phyloP scores from a whole-genome alignment of 768 basidiomycete genomes.

The Mycena indigotica region DNA sequence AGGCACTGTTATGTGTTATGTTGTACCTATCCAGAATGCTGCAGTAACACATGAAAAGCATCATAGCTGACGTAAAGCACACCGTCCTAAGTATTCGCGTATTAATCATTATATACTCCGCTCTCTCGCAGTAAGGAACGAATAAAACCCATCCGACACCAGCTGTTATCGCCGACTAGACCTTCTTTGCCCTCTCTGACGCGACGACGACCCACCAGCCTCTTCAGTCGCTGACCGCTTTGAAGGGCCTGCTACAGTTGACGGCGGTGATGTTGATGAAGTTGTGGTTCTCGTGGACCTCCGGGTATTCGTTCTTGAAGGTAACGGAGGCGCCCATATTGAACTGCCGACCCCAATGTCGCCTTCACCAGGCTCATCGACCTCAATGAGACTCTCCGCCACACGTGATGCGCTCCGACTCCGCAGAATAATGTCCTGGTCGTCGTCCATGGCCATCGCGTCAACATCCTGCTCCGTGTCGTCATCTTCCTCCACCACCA shows the following conservation, averaged over 20 bases:
- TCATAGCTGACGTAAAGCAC: too few relatives aligned
- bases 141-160: too few relatives aligned
- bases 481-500: constrained; percentile 26
- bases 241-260: too few relatives aligned
- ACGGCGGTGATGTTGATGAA: not conserved
- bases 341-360: constrained; percentile 35
- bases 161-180: not conserved
- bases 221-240: not conserved
- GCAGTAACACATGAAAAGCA: not conserved
- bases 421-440: constrained; percentile 55
- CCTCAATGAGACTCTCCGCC: not conserved
- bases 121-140: not conserved
- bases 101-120: not conserved
- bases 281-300: not conserved
- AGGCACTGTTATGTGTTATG: too few relatives aligned
- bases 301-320: not conserved
- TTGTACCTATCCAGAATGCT: too few relatives aligned
- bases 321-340: constrained; percentile 31
- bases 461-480: constrained; percentile 57
- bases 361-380: constrained; percentile 17
- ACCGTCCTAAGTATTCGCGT: not conserved
- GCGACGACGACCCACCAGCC: not conserved
- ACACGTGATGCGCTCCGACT: constrained; percentile 26
- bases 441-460: constrained; percentile 37
- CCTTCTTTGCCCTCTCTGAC: not conserved